phyloP scores from a whole-genome alignment of 257 asterid genomes.

The Capsicum pubescens region DNA sequence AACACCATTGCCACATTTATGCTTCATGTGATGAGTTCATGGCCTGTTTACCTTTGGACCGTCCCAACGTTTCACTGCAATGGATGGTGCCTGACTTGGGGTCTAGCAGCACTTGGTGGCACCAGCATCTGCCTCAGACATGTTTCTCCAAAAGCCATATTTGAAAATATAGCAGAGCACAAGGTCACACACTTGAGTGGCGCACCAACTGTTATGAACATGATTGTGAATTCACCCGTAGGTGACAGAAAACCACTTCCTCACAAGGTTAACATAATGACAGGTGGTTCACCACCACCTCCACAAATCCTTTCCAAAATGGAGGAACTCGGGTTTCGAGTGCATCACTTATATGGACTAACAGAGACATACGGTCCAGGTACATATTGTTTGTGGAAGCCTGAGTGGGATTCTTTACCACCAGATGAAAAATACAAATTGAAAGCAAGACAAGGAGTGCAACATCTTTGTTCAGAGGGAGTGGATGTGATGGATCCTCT shows the following conservation, averaged over 20 bases:
- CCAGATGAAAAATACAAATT: constrained; percentile 28
- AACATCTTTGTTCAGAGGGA: constrained; percentile 39
- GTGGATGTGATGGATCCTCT: constrained; percentile 42
- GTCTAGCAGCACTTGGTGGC: constrained; percentile 51
- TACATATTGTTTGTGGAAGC: constrained; percentile 41
- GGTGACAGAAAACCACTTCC: constrained; percentile 41
- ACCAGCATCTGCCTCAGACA: constrained; percentile 43
- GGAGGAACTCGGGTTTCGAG: constrained; percentile 44
- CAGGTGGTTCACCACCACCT: constrained; percentile 54
- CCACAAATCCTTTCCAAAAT: constrained; percentile 41
- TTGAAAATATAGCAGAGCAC: constrained; percentile 36
- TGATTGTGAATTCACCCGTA: constrained; percentile 36
- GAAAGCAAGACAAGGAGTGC: constrained; percentile 48
- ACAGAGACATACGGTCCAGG: constrained; percentile 50
- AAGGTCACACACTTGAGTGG: constrained; percentile 50
- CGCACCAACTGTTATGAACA: constrained; percentile 50
- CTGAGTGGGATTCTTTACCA: constrained; percentile 48
- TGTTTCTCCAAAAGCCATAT: constrained; percentile 40
- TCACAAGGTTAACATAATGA: constrained; percentile 43
- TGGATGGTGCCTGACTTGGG: constrained; percentile 48
- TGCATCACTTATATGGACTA: constrained; percentile 45
- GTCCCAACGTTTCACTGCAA: constrained; percentile 57
- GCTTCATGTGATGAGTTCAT: constrained; percentile 41
- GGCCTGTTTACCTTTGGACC: constrained; percentile 51
- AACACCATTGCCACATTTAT: constrained; percentile 39